Evolutionary conservation across 192 early-diverging fungal species (phyloP).

Genomic region (Linnemannia schmuckeri): DNA sequence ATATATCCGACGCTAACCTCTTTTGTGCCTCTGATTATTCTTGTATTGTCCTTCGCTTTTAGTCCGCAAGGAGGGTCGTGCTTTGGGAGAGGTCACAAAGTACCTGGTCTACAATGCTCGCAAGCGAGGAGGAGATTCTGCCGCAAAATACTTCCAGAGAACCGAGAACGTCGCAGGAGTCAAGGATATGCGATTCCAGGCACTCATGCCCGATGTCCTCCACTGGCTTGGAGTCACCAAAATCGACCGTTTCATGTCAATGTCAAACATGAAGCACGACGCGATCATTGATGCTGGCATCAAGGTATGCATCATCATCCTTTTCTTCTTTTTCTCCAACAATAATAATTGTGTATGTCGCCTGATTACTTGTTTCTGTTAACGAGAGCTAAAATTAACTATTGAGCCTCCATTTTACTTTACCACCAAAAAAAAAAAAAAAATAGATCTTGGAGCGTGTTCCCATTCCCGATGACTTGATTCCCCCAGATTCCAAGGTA

Average conservation of each 20-base stretch:
- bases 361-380: neutral
- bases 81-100: conserved; percentile 95
- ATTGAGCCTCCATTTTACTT: conserved; percentile 36
- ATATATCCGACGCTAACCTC: neutral
- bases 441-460: conserved; percentile 87
- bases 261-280: conserved; percentile 85
- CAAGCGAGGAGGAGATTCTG: conserved; percentile 91
- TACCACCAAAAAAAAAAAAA: neutral
- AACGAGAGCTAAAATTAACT: neutral
- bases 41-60: conserved; percentile 1
- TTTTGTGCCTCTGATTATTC: conserved; percentile 2
- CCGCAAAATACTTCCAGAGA: conserved; percentile 89
- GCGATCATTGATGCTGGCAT: conserved; percentile 87
- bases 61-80: conserved; percentile 95
- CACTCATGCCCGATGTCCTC: conserved; percentile 95
- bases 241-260: conserved; percentile 91
- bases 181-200: conserved; percentile 95
- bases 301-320: conserved; percentile 21
- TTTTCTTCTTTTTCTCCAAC: neutral
- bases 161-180: conserved; percentile 66
- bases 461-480: conserved; percentile 88
- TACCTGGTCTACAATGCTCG: conserved; percentile 97
- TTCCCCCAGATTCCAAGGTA: conserved; percentile 91
- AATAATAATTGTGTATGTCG: neutral
- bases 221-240: conserved; percentile 96